Evolutionary conservation across 2,329 filamentous ascomycete species (phyloP).

Genomic region (Alternaria panax): DNA sequence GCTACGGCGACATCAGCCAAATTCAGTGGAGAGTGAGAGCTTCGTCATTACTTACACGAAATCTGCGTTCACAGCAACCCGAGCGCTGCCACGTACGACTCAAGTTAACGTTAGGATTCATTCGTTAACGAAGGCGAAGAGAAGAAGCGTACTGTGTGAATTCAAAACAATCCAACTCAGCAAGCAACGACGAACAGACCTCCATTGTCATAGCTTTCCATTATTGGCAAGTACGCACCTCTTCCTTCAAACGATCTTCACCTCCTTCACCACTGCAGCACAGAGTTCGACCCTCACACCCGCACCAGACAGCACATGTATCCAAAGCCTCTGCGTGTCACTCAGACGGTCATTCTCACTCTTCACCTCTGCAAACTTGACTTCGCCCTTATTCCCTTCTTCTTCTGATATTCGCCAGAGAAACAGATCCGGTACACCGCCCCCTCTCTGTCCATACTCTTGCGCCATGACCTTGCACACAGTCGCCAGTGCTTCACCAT

Average conservation of each 20-base stretch:
- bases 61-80: not conserved
- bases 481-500: constrained; percentile 78
- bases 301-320: constrained; percentile 86
- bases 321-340: constrained; percentile 96
- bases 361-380: constrained; percentile 73
- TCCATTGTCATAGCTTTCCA: not conserved
- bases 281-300: constrained; percentile 87
- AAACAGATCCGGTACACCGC: constrained; percentile 91
- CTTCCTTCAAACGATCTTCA: constrained; percentile 39
- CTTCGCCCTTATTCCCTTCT: constrained; percentile 58
- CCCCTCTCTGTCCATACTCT: constrained; percentile 86
- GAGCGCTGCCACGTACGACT: not conserved
- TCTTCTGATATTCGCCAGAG: constrained; percentile 70
- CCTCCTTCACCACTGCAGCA: constrained; percentile 67
- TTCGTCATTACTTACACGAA: not conserved
- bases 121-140: not conserved
- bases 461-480: constrained; percentile 95
- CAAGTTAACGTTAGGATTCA: no score
- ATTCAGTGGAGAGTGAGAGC: not conserved
- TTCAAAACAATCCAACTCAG: not conserved
- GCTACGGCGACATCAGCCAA: not conserved
- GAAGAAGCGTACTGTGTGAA: not conserved
- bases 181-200: not conserved
- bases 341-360: constrained; percentile 85
- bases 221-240: not conserved